Percentiles rank a stretch among this genome's conserved stretches.
These are phyloP conservation scores for Pichia deserticola DNA, from an alignment of 805 yeast genomes.

Conservation along the genomic window DNA sequence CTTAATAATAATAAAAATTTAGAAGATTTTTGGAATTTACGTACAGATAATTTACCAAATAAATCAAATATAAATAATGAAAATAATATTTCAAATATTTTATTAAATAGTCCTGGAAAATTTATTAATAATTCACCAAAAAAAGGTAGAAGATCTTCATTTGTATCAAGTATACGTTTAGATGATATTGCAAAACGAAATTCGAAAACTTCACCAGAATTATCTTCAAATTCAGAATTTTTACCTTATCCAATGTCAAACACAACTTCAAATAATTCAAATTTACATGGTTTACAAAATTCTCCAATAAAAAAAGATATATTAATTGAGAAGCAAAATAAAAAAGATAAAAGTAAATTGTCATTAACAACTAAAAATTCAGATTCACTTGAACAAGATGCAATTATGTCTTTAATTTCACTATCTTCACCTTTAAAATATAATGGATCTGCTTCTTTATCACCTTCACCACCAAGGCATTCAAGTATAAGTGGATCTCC, in stretches of 20 bases:
- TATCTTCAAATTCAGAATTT: not conserved
- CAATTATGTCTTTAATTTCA: slow-evolving; percentile 48
- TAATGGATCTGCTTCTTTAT: slow-evolving; percentile 8
- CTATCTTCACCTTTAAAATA: slow-evolving; percentile 41
- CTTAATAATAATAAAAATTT: slow-evolving; percentile 10
- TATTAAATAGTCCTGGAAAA: slow-evolving; percentile 2
- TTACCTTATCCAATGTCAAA: not conserved
- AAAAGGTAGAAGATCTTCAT: slow-evolving; percentile 12
- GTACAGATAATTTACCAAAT: slow-evolving; percentile 20
- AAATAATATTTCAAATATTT: not conserved
- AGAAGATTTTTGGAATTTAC: slow-evolving; percentile 25
- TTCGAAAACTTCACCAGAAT: slow-evolving; percentile 8
- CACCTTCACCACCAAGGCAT: slow-evolving; percentile 10
- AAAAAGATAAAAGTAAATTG: not conserved
- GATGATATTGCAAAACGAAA: slow-evolving; percentile 24
- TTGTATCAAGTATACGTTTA: slow-evolving; percentile 16
- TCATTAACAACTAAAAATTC: slow-evolving; percentile 10
- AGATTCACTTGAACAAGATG: slow-evolving; percentile 42
- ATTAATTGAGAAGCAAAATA: not conserved
- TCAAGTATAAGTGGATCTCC: slow-evolving; percentile 1
- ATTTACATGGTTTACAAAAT: not conserved
- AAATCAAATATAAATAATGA: not conserved
- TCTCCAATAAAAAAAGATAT: slow-evolving; percentile 12
- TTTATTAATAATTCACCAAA: not conserved
- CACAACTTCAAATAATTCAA: not conserved